phyloP scores from a whole-genome alignment of 1,284 basidiomycete genomes.

The Apiotrichum gracile region DNA sequence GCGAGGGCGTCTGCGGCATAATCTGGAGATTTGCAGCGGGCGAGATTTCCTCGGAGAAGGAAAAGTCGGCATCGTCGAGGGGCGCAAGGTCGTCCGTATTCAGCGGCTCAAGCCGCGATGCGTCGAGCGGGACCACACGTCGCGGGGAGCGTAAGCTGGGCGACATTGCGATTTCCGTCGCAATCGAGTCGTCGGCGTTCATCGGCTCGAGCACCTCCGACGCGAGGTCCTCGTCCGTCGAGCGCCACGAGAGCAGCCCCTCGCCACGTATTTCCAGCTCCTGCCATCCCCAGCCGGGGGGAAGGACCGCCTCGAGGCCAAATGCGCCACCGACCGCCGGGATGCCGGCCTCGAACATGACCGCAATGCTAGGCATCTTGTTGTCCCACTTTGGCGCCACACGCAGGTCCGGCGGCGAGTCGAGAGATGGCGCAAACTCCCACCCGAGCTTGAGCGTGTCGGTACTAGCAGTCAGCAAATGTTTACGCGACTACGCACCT shows the following conservation, averaged over 20 bases:
- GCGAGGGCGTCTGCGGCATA: slow-evolving; percentile 5
- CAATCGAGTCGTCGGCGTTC: slow-evolving; percentile 23
- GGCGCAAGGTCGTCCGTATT: slow-evolving; percentile 1
- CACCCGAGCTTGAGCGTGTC: slow-evolving; percentile 32
- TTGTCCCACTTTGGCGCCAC: slow-evolving; percentile 25
- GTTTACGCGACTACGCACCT: slow-evolving; percentile 19
- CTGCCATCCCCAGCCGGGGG: slow-evolving; percentile 37
- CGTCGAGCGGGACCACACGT: background rate
- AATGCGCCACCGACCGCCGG: background rate
- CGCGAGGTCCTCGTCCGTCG: slow-evolving; percentile 21
- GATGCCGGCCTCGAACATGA: slow-evolving; percentile 22
- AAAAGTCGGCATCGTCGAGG: slow-evolving; percentile 25
- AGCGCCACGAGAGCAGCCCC: slow-evolving; percentile 26
- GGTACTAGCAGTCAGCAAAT: slow-evolving; percentile 23
- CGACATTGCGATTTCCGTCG: slow-evolving; percentile 10
- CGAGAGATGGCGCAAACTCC: slow-evolving; percentile 20
- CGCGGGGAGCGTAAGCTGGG: slow-evolving; percentile 2
- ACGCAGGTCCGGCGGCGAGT: slow-evolving; percentile 18
- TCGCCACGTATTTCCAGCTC: slow-evolving; percentile 27
- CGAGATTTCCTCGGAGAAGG: slow-evolving; percentile 19
- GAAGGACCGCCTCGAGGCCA: slow-evolving; percentile 23
- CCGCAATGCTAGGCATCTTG: slow-evolving; percentile 17
- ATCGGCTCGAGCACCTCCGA: background rate
- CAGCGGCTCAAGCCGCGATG: slow-evolving; percentile 1
- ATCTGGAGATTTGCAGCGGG: too few species aligned